Conservation (phyloP, 306 rosid genomes). For the Pyrus bretschneideri region DNA sequence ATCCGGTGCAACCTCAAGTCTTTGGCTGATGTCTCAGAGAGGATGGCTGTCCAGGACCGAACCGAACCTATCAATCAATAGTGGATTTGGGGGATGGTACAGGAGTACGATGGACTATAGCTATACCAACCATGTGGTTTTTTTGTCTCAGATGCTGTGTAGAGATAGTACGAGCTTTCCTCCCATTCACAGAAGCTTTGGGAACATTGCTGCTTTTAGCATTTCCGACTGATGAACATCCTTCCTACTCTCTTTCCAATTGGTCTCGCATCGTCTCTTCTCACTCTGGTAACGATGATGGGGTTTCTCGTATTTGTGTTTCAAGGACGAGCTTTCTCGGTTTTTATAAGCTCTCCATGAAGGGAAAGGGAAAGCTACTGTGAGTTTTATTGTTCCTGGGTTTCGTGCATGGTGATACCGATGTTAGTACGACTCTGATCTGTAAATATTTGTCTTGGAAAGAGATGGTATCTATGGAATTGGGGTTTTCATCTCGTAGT, state of each 20-base stretch:
- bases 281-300: constrained; percentile 19
- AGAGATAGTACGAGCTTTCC: constrained; percentile 60
- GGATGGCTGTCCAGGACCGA: constrained; percentile 87
- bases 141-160: constrained; percentile 44
- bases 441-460: constrained; percentile 53
- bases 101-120: constrained; percentile 28
- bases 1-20: constrained; percentile 93
- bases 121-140: constrained; percentile 29
- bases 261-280: constrained; percentile 20
- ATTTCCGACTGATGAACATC: constrained; percentile 45
- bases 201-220: constrained; percentile 31
- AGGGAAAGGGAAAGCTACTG: constrained; percentile 36
- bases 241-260: constrained; percentile 27
- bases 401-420: constrained; percentile 45
- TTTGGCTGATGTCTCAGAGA: constrained; percentile 92
- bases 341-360: constrained; percentile 21
- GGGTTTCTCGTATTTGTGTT: constrained; percentile 30
- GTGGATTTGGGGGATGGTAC: constrained; percentile 22
- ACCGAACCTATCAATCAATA: constrained; percentile 56
- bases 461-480: constrained; percentile 21
- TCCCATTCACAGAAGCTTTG: constrained; percentile 62
- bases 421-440: constrained; percentile 35
- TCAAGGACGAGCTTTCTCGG: constrained; percentile 30
- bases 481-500: constrained; percentile 30
- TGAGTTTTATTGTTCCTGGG: constrained; percentile 36